Evolutionary conservation across 208 protist genomes (phyloP).

Genomic region (Leishmania arabica): DNA sequence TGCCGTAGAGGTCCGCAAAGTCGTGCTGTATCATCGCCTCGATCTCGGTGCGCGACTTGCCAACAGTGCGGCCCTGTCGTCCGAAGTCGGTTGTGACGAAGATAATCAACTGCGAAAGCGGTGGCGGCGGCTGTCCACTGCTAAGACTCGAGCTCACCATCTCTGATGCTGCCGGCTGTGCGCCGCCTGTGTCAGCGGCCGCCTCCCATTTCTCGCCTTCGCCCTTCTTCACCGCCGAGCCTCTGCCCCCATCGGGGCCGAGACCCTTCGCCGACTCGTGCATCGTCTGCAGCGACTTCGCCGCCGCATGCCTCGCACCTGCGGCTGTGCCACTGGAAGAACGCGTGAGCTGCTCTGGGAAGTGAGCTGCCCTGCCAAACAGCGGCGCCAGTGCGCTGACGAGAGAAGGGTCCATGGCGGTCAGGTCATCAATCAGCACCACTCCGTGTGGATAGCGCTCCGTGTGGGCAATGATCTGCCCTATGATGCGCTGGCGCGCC

Average conservation of each 20-base stretch:
- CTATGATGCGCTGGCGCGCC: constrained; percentile 44
- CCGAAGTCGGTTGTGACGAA: constrained; percentile 87
- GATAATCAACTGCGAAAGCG: constrained; percentile 62
- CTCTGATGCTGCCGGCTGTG: not conserved
- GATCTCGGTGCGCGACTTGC: constrained; percentile 58
- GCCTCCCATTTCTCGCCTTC: not conserved
- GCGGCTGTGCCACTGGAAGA: not conserved
- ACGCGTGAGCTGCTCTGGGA: constrained; percentile 57
- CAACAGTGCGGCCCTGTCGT: constrained; percentile 73
- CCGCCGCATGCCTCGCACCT: not conserved
- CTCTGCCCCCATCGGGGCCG: not conserved
- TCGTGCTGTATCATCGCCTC: constrained; percentile 66
- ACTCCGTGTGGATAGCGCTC: constrained; percentile 72
- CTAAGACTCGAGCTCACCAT: not conserved
- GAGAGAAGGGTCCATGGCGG: constrained; percentile 56
- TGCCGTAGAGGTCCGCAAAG: constrained; percentile 69
- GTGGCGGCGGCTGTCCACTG: constrained; percentile 12
- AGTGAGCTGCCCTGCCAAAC: constrained; percentile 66
- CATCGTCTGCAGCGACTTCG: not conserved
- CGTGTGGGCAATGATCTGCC: constrained; percentile 48
- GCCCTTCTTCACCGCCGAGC: not conserved
- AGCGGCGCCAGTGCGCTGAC: constrained; percentile 62
- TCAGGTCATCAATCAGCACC: constrained; percentile 79
- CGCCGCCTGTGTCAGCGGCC: not conserved
- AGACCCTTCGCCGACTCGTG: no score